Base-by-base conservation (phyloP, 257 asterid genomes). In the Rhazya stricta region DNA sequence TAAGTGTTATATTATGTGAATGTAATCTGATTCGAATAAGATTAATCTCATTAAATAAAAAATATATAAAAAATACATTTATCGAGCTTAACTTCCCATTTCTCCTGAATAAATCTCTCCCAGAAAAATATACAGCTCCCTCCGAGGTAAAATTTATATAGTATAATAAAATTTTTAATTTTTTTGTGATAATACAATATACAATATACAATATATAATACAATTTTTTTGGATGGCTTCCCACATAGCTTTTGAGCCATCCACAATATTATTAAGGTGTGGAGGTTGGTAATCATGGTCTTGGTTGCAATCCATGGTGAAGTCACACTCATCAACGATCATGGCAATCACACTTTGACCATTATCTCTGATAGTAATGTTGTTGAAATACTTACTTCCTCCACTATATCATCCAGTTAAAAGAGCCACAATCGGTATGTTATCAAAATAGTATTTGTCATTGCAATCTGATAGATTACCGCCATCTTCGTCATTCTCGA, bases 391-490 rank as follows among this genome's bases (percentile, higher is more conserved):
- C 30, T 88, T 76, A 43, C 51, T 78, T 71, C 75, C 69, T 0
- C 73, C 78, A 29, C 45, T 79, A 78, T 78, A 88, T 87, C 91
- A 87, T 1, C 90, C 87, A 0, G 86, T 83, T n/a, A 87, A 85
- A n/a, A 88, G 79, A 0, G 91, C 91, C 27, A 82, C 88, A 0
- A 88, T 74, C 0, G 78, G 87, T 0, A 34, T 81, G 69, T 80
- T 63, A 21, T 87, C 82, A 0, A 86, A 83, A 68, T 85, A 90
- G 80, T 72, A 88, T 10, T 85, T 67, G 30, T 66, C 43, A 74
- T 86, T 87, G 10, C 92, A 85, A 53, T 79, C 84, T 0, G 87
- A 81, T 1, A 83, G 86, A 7, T 84, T 87, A 2, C 93, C 87
- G 1, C 91, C 88, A 32, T 86, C 89, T 9, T 75, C 80, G 0